Conservation (phyloP, 495 filamentous ascomycete species). For the Hypoxylon subgilvum region DNA sequence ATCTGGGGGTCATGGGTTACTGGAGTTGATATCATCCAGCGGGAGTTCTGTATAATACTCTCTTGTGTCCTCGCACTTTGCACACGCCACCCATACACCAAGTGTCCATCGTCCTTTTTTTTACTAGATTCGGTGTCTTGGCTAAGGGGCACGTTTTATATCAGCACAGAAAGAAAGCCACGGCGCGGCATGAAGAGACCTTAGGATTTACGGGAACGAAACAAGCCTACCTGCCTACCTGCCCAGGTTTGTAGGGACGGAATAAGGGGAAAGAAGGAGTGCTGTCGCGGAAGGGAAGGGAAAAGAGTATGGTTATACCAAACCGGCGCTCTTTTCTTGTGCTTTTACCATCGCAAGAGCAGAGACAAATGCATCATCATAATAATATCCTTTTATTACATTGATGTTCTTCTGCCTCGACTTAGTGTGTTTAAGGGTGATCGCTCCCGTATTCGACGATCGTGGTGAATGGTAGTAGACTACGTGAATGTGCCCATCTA, state of each 20-base stretch:
- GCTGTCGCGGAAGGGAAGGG: conserved; percentile 3
- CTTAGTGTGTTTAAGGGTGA: too few relatives aligned
- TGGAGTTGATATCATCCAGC: conserved; percentile 37
- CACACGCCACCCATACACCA: conserved; percentile 33
- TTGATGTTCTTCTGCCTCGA: conserved; percentile 5
- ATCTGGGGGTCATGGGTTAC: conserved; percentile 29
- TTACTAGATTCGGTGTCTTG: conserved; percentile 28
- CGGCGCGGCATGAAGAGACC: conserved; percentile 14
- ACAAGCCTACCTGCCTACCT: too few relatives aligned
- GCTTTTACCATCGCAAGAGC: conserved; percentile 16
- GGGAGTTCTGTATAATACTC: conserved; percentile 45
- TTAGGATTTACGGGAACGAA: conserved; percentile 30
- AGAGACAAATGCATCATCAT: conserved; percentile 37
- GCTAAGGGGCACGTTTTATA: conserved; percentile 37
- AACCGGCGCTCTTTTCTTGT: conserved; percentile 14
- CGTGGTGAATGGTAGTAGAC: too few relatives aligned
- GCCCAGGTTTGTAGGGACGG: background rate
- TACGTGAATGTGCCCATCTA: too few relatives aligned
- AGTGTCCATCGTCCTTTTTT: conserved; percentile 23
- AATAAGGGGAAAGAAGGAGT: background rate
- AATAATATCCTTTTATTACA: conserved; percentile 35
- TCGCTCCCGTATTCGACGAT: too few relatives aligned
- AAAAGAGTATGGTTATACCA: conserved; percentile 22
- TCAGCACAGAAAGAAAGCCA: conserved; percentile 30
- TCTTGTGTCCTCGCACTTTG: conserved; percentile 38